Evolutionary conservation across 2,329 filamentous ascomycete genomes (phyloP).

Genomic region (Trichophyton schoenleinii): DNA sequence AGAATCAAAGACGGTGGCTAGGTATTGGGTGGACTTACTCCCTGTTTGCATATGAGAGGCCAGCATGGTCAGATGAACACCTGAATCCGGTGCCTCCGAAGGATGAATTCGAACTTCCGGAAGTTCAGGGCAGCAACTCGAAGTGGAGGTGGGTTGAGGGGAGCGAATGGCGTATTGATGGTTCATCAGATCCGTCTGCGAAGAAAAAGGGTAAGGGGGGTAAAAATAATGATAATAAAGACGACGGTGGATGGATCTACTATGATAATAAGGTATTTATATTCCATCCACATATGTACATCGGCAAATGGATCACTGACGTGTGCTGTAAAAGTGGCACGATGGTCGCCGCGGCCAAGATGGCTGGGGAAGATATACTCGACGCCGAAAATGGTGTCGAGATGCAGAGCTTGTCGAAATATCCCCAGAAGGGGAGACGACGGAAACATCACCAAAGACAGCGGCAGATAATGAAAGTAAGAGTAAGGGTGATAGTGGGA

Average conservation of each 20-base stretch:
- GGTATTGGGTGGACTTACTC: slow-evolving; percentile 90
- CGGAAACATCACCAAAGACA: slow-evolving; percentile 23
- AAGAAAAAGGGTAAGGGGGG: slow-evolving; percentile 36
- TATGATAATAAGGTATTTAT: slow-evolving; percentile 79
- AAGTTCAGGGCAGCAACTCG: slow-evolving; percentile 51
- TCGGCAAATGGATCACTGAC: neutral
- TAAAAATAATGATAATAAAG: slow-evolving; percentile 39
- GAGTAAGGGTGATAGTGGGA: slow-evolving; percentile 15
- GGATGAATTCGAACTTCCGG: slow-evolving; percentile 57
- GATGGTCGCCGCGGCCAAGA: slow-evolving; percentile 73
- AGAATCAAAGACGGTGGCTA: slow-evolving; percentile 92
- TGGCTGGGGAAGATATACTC: slow-evolving; percentile 88
- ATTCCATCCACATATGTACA: neutral
- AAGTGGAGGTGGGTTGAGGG: slow-evolving; percentile 74
- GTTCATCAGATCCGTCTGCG: slow-evolving; percentile 32
- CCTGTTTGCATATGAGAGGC: slow-evolving; percentile 78
- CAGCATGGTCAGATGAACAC: slow-evolving; percentile 92
- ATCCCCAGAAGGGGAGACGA: slow-evolving; percentile 14
- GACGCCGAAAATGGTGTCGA: slow-evolving; percentile 87
- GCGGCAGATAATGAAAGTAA: slow-evolving; percentile 12
- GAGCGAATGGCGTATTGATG: slow-evolving; percentile 78
- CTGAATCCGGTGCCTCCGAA: slow-evolving; percentile 66
- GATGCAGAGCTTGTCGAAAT: slow-evolving; percentile 89
- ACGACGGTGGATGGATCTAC: slow-evolving; percentile 80
- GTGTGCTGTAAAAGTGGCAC: slow-evolving; percentile 54